Percentiles rank a stretch among this genome's conserved stretches.
Conservation (phyloP, 148 eudicot species). For the Persicaria maculosa region DNA sequence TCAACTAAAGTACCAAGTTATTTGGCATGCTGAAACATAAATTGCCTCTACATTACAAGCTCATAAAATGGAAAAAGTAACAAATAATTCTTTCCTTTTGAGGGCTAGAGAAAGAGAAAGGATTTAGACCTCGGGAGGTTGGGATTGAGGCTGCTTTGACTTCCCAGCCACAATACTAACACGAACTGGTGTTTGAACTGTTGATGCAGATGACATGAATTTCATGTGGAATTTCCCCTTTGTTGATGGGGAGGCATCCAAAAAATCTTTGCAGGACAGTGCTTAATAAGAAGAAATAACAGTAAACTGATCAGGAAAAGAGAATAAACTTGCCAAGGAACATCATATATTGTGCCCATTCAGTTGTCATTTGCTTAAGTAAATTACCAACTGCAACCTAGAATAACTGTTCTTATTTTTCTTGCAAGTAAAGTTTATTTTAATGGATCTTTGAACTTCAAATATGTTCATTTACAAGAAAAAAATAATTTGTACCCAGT, state of each 20-base stretch:
- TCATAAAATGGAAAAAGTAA: neutral
- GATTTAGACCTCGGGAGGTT: slow-evolving; percentile 3
- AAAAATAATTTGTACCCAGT: neutral
- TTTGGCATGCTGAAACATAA: neutral
- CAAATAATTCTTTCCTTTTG: neutral
- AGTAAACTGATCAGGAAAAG: neutral
- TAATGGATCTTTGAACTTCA: neutral
- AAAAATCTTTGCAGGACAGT: neutral
- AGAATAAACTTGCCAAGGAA: neutral
- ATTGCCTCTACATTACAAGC: neutral
- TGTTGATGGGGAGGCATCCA: neutral
- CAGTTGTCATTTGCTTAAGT: neutral
- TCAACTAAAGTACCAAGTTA: neutral
- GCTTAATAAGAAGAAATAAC: neutral
- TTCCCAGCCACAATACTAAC: slow-evolving; percentile 4
- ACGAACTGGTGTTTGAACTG: neutral
- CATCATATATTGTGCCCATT: neutral
- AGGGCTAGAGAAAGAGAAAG: neutral
- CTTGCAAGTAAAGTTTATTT: neutral
- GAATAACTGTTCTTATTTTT: neutral
- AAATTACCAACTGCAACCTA: neutral
- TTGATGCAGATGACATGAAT: slow-evolving; percentile 9
- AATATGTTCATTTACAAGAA: neutral
- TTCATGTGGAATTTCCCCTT: slow-evolving; percentile 6
- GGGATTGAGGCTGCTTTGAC: neutral